phyloP scores from a whole-genome alignment of 1,139 yeast species.

The Tardiomyces blankii region DNA sequence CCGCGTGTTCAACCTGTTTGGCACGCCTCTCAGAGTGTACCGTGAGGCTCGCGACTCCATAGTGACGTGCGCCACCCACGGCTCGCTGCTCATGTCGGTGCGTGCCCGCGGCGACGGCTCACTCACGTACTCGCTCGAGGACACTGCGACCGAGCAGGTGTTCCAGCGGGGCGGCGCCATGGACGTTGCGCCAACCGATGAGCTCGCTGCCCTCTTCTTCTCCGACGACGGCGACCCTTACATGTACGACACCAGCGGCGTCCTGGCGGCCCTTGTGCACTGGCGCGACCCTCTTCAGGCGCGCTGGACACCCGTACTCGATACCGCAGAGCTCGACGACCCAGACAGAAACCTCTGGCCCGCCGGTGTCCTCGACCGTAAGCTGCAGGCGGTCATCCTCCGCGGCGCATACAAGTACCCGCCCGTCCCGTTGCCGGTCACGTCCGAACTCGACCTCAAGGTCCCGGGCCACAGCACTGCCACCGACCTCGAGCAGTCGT shows the following conservation, averaged over 20 bases:
- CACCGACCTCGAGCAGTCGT: conserved; percentile 21
- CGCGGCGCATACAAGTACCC: conserved; percentile 48
- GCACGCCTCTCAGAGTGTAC: conserved; percentile 42
- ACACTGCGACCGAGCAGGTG: conserved; percentile 26
- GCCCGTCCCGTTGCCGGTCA: conserved; percentile 67
- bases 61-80: conserved; percentile 42
- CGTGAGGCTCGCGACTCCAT: conserved; percentile 38
- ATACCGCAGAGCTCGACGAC: conserved; percentile 32
- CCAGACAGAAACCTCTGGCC: conserved; percentile 56
- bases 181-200: conserved; percentile 18
- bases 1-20: conserved; percentile 43
- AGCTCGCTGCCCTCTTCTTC: conserved; percentile 51
- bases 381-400: conserved; percentile 61
- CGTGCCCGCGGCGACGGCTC: conserved; percentile 16
- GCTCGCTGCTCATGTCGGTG: conserved; percentile 35
- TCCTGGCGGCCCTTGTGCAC: conserved; percentile 53
- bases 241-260: conserved; percentile 66
- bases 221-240: conserved; percentile 87
- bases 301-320: conserved; percentile 80
- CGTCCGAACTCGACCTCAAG: conserved; percentile 61
- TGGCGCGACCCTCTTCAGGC: conserved; percentile 73
- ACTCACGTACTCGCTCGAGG: conserved; percentile 28
- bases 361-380: conserved; percentile 59
- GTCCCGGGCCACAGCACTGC: conserved; percentile 38
- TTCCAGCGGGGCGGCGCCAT: conserved; percentile 28